A percentile compares a stretch with the other conserved stretches of the same genome.
Conservation (phyloP, 352 stramenopile species). For the Phytophthora cactorum region DNA sequence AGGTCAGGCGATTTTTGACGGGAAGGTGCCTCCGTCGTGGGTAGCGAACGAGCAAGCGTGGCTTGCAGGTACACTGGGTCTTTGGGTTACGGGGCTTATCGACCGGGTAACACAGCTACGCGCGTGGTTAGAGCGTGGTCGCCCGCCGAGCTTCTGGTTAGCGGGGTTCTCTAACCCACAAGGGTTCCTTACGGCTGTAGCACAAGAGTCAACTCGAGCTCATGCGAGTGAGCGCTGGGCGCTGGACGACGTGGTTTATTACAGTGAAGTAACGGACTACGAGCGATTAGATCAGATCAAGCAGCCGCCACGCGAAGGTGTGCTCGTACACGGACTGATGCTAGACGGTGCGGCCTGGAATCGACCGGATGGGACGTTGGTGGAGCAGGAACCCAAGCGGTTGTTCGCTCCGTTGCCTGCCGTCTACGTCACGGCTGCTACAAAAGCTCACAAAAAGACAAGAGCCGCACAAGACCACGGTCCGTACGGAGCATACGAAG, state of each 20-base stretch:
- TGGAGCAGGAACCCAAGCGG: constrained; percentile 81
- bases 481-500: constrained; percentile 80
- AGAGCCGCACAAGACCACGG: constrained; percentile 70
- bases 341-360: constrained; percentile 82
- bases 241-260: constrained; percentile 80
- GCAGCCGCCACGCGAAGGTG: constrained; percentile 69
- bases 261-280: constrained; percentile 87
- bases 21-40: constrained; percentile 67
- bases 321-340: constrained; percentile 77
- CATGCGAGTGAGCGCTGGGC: constrained; percentile 80
- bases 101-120: constrained; percentile 68
- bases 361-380: constrained; percentile 66
- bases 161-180: constrained; percentile 79
- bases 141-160: constrained; percentile 78
- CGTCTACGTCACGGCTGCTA: constrained; percentile 80
- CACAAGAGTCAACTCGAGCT: constrained; percentile 72
- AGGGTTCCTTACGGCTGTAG: constrained; percentile 80
- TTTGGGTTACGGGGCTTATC: constrained; percentile 72
- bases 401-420: constrained; percentile 77
- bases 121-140: constrained; percentile 65
- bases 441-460: constrained; percentile 79
- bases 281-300: constrained; percentile 82
- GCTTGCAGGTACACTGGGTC: constrained; percentile 63
- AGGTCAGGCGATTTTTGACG: constrained; percentile 77
- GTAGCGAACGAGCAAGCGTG: constrained; percentile 75